These are phyloP conservation scores for Acanthamoeba divionensis DNA, from an alignment of 208 protist genomes.

Conservation along the genomic window DNA sequence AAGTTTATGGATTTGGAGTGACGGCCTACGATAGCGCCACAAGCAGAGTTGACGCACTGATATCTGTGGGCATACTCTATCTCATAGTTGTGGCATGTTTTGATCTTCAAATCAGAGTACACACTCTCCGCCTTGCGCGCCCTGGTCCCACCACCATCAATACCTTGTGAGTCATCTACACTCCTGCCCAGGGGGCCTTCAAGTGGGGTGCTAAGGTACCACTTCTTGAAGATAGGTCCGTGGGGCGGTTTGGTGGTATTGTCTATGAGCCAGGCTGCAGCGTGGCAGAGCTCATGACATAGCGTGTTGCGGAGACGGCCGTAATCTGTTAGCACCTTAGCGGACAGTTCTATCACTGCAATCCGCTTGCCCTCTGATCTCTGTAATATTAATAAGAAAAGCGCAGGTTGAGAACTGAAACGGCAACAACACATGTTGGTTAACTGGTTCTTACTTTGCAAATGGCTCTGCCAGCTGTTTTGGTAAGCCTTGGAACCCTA, in stretches of 20 bases:
- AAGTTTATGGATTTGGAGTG: not conserved
- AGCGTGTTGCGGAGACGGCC: conserved; percentile 9
- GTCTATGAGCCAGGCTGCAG: conserved; percentile 11
- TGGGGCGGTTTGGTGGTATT: not conserved
- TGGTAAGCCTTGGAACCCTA: not conserved
- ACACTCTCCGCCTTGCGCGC: not conserved
- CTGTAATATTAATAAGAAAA: not conserved
- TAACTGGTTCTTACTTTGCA: not conserved
- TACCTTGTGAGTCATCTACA: too few species aligned
- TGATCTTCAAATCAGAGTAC: conserved; percentile 11
- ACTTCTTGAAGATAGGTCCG: conserved; percentile 10
- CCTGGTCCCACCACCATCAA: not conserved
- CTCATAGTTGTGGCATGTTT: conserved; percentile 17
- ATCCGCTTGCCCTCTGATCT: not conserved
- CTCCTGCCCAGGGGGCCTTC: not conserved
- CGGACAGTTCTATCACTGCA: conserved; percentile 8
- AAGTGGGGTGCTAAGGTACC: not conserved
- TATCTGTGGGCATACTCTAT: conserved; percentile 22
- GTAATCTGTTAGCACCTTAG: conserved; percentile 28
- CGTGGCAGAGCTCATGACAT: conserved; percentile 32
- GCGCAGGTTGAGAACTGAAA: not conserved
- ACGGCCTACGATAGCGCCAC: not conserved
- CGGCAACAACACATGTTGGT: too few species aligned
- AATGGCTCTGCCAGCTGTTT: not conserved
- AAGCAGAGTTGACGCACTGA: not conserved